Base-by-base conservation (phyloP, 768 basidiomycete species). In the Pleurotus djamor region DNA sequence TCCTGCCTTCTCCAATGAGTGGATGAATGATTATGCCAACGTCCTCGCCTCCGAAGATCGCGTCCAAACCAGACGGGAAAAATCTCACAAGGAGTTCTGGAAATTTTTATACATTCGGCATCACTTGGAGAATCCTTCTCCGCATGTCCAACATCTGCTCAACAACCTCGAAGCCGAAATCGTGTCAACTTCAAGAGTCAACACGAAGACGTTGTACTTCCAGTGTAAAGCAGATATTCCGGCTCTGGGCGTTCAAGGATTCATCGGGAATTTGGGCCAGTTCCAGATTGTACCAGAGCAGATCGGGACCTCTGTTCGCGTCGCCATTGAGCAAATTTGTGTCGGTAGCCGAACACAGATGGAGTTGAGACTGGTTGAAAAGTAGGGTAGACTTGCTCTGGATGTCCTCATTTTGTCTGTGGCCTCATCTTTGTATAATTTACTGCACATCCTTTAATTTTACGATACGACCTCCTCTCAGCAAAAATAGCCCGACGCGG, bases 1-100 rank as follows among this genome's bases (percentile, higher is more conserved):
- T 1, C 74, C 79, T 3, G 69, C 78, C 3, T 87, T 90, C 65
- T 74, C 75, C 34, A 50, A 64, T 2, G 72, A 75, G 34, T 80
- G 79, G 70, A 64, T 92, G 66, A 68, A 72, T 65, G 69, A 67
- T 9, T 76, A 83, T 58, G 77, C 72, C 7, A 63, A 71, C 1
- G 68, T 79, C 41, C 66, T 81, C 38, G 69, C 67, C 48, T 63
- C 65, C 33, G 67, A 65, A 47, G 83, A 86, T 57, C 69, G 64
- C 37, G 64, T 69, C 35, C 51, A 63, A 45, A 73, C 68, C 57
- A 67, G 71, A 4, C 63, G 68, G 5, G 67, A 75, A 17, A 63
- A 66, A 16, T 63, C 61, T 1, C 76, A 84, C 57, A 17, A 43
- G 0, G 59, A 61, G 34, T 79, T 72, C 60, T 79, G 76, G 73